Base-by-base conservation (phyloP, 768 basidiomycete genomes). In the Leccinellum albellum region DNA sequence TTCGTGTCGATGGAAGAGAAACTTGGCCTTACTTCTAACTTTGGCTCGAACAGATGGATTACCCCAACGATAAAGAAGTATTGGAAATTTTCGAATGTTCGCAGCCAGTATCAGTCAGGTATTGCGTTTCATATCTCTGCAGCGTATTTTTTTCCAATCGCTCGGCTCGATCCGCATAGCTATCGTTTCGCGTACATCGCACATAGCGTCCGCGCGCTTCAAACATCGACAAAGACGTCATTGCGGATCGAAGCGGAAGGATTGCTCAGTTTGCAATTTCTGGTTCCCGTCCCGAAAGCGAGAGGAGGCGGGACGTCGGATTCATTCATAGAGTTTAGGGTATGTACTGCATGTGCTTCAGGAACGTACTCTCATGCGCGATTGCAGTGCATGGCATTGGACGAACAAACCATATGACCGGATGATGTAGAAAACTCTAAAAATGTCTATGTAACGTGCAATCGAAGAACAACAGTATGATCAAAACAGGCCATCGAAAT, bases 11-110 rank as follows among this genome's bases (percentile, higher is more conserved):
- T 26, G 24, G 40, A 28, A 45, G 26, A 46, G 35, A 47, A 28
- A 28, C 2, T 12, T 35, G 31, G 21, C 1, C 8, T 26, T 13
- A 56, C 23, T 45, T 49, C 37, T 56, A 52, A 61, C 20, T 23
- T 20, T 24, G 54, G 32, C 23, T 5, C 24, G n/a, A 37, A 15
- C 29, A 95, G 93, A 91, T 98, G 86, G 95, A 99, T 73, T 98
- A 95, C 60, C 94, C 94, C 3, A 94, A 91, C 64, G 94, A 96
- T 66, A 80, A 82, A 49, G 94, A 97, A 50, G 90, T 98, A 0
- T 79, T 98, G 29, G 94, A 97, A 71, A 83, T 86, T 0, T 94
- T 97, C 64, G 91, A 96, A 58, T 98, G 95, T 69, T 76, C 71
- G 12, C 75, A 78, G 33, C 73, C 75, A 7, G 79, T 94, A 31